phyloP scores from a whole-genome alignment of 768 basidiomycete species.

The Botryobasidium botryosum region DNA sequence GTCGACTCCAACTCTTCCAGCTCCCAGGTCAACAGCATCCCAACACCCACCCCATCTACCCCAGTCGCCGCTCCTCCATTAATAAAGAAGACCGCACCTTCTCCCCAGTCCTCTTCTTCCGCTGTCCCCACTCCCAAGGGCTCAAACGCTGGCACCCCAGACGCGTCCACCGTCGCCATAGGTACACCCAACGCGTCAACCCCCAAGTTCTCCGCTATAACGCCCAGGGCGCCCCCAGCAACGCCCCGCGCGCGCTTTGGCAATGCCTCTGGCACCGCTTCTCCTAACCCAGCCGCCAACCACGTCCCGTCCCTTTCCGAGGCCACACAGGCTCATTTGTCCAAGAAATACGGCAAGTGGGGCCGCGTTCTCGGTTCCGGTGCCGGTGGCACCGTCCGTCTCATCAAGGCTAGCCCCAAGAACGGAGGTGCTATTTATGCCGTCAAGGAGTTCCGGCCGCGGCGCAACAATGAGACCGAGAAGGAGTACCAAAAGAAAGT shows the following conservation, averaged over 20 bases:
- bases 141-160: constrained; percentile 11
- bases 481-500: constrained; percentile 99
- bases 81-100: background rate
- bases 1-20: no score
- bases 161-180: background rate
- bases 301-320: constrained; percentile 61
- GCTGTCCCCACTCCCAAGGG: background rate
- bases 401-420: constrained; percentile 78
- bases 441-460: constrained; percentile 93
- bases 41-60: no score
- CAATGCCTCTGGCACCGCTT: constrained; percentile 15
- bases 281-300: no score
- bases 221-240: constrained; percentile 16
- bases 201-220: constrained; percentile 15
- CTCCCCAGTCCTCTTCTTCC: background rate
- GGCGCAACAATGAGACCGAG: constrained; percentile 72
- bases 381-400: constrained; percentile 88
- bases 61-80: background rate
- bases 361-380: constrained; percentile 88
- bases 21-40: no score
- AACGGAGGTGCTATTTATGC: constrained; percentile 76
- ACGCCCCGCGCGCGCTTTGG: constrained; percentile 16
- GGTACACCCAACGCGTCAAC: constrained; percentile 10
- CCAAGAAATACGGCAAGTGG: constrained; percentile 99
- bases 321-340: constrained; percentile 75